Evolutionary conservation across 208 protist genomes (phyloP).

Genomic region (Wallacemonas rigidus): DNA sequence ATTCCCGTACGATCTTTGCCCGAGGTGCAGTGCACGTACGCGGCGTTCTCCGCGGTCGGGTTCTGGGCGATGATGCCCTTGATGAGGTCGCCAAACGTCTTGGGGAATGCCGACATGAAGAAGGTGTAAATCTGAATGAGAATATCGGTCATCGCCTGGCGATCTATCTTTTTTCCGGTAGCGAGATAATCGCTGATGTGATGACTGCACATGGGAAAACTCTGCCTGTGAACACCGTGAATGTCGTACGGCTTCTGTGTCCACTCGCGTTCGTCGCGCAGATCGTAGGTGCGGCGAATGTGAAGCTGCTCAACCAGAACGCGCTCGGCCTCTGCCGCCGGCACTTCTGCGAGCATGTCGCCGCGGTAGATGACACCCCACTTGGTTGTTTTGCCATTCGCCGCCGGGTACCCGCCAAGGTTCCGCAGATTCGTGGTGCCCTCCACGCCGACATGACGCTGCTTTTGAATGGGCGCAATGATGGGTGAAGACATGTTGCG

Average conservation of each 20-base stretch:
- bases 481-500: background rate
- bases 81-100: constrained; percentile 27
- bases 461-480: constrained; percentile 20
- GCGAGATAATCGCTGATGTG: constrained; percentile 18
- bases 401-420: constrained; percentile 41
- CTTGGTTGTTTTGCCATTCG: constrained; percentile 31
- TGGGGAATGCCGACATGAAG: constrained; percentile 16
- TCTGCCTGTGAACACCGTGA: constrained; percentile 19
- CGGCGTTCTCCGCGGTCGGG: constrained; percentile 24
- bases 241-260: constrained; percentile 31
- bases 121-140: constrained; percentile 27
- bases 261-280: constrained; percentile 31
- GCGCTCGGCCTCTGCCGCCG: constrained; percentile 19
- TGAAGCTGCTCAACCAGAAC: constrained; percentile 40
- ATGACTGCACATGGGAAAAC: constrained; percentile 26
- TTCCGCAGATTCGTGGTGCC: constrained; percentile 49
- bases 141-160: constrained; percentile 14
- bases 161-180: constrained; percentile 24
- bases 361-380: constrained; percentile 47
- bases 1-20: constrained; percentile 52
- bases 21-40: constrained; percentile 51
- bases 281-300: constrained; percentile 38
- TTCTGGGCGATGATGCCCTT: constrained; percentile 26
- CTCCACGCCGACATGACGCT: constrained; percentile 30
- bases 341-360: constrained; percentile 39